These are phyloP conservation scores for Arthrobotrys megalospora DNA, from an alignment of 2,329 filamentous ascomycete species.

Conservation along the genomic window DNA sequence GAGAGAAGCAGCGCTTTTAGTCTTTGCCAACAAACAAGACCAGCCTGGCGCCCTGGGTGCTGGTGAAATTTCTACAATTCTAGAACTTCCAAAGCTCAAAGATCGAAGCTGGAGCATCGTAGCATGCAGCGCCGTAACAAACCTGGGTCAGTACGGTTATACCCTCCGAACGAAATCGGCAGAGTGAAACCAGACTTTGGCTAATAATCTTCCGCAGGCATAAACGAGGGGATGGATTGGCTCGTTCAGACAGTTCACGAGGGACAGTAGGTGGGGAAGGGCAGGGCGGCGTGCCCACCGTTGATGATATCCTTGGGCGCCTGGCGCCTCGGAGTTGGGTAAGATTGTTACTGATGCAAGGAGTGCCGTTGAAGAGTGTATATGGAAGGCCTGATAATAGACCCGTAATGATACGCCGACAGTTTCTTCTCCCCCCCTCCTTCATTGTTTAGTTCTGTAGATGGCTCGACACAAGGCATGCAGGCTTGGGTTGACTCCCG, in stretches of 20 bases:
- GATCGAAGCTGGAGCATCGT: slow-evolving; percentile 99
- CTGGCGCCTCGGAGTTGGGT: background rate
- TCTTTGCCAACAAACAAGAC: slow-evolving; percentile 99
- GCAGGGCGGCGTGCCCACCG: background rate
- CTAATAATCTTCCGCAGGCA: slow-evolving; percentile 73
- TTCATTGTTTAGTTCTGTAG: no score
- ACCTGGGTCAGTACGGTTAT: slow-evolving; percentile 67
- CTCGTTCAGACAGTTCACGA: slow-evolving; percentile 73
- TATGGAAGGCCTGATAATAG: background rate
- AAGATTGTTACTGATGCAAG: background rate
- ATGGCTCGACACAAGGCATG: no score
- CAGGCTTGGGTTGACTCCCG: no score
- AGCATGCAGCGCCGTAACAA: slow-evolving; percentile 95
- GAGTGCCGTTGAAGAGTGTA: background rate
- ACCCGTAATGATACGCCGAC: background rate
- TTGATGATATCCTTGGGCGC: no score
- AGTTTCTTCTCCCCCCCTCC: no score
- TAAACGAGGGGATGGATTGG: slow-evolving; percentile 99
- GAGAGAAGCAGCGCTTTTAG: slow-evolving; percentile 89
- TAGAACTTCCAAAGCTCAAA: slow-evolving; percentile 89
- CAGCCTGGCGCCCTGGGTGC: slow-evolving; percentile 96
- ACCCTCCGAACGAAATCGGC: background rate
- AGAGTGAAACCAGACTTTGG: background rate
- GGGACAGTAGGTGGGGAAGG: background rate
- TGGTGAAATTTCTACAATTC: slow-evolving; percentile 93